Base-by-base conservation (phyloP, 768 basidiomycete species). In the Suillus hirtellus region DNA sequence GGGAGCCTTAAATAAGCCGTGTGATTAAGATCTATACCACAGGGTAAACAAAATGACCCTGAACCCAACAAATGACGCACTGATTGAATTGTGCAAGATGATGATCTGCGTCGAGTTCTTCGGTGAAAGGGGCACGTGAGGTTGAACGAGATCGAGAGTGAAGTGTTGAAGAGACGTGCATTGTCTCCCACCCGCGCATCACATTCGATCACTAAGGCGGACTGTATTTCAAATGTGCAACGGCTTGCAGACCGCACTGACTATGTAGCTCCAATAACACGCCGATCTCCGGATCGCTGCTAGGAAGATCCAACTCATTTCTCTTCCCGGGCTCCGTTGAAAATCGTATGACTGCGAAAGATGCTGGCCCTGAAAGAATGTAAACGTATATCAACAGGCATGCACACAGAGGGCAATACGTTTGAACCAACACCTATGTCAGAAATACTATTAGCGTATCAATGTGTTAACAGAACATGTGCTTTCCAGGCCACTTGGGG, bases 211-310 rank as follows among this genome's bases (percentile, higher is more conserved):
- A 88, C 73, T 24, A 92, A 76, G 0, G 81, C 76, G 11, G 77
- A 70, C 17, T 82, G 43, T 74, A 75, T 65, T 86, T 85, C 65
- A 92, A 74, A 31, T 88, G 77, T 2, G 88, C 87, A 0, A 89
- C 89, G 1, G 86, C 68, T 43, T 78, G 82, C 49, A 93, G 73
- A 3, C 90, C 90, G 65, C 83, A 82, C 63, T 90, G 90, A 1
- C 88, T 31, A 31, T 31, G 31, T 87, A 4, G 81, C 87, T 10
- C 88, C 87, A 24, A 89, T 77, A 52, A 90, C 73, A 46, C 90
- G 75, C 8, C 5, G 31, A 90, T 90, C 1, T 79, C 78, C 0
- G 87, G 88, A 42, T 82, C 77, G 12, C 65, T 66, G 24, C 79
- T 79, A 38, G 75, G 76, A 66, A 86, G 86, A 34, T 79, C 76